Base-by-base conservation (phyloP, 441 rosid genomes). In the Croton laevigatus region DNA sequence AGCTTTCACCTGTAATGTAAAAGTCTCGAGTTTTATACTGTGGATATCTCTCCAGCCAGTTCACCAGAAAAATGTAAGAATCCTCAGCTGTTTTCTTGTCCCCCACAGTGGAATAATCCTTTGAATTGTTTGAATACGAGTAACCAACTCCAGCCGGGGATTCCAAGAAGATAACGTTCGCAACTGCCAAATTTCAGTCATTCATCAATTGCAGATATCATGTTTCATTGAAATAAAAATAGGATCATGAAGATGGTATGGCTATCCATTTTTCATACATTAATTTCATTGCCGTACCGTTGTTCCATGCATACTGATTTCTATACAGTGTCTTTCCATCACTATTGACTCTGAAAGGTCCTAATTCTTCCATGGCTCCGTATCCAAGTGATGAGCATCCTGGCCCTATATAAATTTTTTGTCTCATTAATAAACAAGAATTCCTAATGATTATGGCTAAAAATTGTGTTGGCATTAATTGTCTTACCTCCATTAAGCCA, bases 401-500 rank as follows among this genome's bases (percentile, higher is more conserved):
- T 6, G 84, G 81, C 16, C 85, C 88, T 84, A 63, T 4, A 49
- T 40, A 40, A 40, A 14, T 49, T 49, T 16, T 6, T 40, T 40
- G 44, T 5, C 44, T 40, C 44, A 40, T 9, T 40, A 40, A 7
- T 8, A 40, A 40, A 40, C 7, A 7, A 40, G 44, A 40, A 40
- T 40, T 6, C 44, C 44, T 40, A 40, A 40, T 40, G 44, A 8
- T 40, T 9, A 27, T 2, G 32, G 32, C 32, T 27, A 27, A 40
- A 40, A 40, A 40, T 6, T 40, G 44, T 38, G n/a, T 20, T 22
- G 14, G 2, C 0, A 13, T 2, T 2, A 20, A 16, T 6, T 68
- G 2, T 32, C 0, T 59, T 73, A 78, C 85, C 89, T 78, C 87
- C 89, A 69, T 75, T 81, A 2, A 83, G 85, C 87, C 85, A 85